Evolutionary conservation across 2,329 filamentous ascomycete genomes (phyloP), one percentile per base, ranked within the genome.

Genomic region (Mycosphaerella arachidis): DNA sequence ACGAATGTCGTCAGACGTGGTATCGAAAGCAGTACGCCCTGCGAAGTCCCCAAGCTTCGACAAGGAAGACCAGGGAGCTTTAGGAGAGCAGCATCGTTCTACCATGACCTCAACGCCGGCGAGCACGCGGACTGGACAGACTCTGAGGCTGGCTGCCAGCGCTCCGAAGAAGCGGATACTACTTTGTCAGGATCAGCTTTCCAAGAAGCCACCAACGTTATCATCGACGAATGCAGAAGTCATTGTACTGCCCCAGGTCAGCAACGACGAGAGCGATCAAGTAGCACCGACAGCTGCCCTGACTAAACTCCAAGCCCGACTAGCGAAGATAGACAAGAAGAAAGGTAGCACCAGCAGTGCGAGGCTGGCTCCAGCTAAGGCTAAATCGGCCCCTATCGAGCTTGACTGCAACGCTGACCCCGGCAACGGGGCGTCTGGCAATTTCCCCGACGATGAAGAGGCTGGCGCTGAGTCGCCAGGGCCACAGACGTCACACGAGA

Each of bases 161-260:
- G 69, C 71, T 8, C 75, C 73, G 16, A 74, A 76, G 59, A 77
- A 74, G 37, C 78, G 72, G 58, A 64, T 60, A 24, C 66, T 81
- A 12, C 62, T 79, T 0, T 80, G 77, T 57, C 76, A 79, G 56
- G 67, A 73, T n/a, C 64, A 73, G 18, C 66, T 68, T 6, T 43
- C 61, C 2, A 61, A 63, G 30, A 66, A 66, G 24, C 59, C 61
- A 2, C 63, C 54, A 46, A 53, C 56, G 27, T 51, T 55, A 1
- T 56, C 60, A n/a, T 66, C 66, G 3, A 61, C 60, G 4, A 61
- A 63, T 16, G 59, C 59, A n/a, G 64, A 65, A 29, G 51, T 56
- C 35, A 50, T 59, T n/a, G 56, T 55, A 8, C 70, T 3, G 71
- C 30, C 66, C 20, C 7, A 7, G 16, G 55, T 48, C 2, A 45